Evolutionary conservation across 2,329 filamentous ascomycete species (phyloP).

Genomic region (Coniochaeta ligniaria): DNA sequence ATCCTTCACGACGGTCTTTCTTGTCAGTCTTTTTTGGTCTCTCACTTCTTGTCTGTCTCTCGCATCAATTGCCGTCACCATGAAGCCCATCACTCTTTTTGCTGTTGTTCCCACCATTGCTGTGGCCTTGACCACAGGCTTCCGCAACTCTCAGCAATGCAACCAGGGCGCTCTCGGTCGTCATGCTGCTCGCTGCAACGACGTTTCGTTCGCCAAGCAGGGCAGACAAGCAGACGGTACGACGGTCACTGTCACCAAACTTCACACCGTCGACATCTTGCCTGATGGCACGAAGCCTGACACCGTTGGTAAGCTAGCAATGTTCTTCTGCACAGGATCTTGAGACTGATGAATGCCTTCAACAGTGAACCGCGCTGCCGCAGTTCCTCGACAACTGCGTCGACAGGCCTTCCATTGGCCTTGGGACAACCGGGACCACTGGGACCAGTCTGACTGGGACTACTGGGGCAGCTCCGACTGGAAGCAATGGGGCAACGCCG

Average conservation of each 20-base stretch:
- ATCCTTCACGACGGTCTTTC: not conserved
- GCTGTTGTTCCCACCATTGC: not conserved
- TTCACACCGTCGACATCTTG: not conserved
- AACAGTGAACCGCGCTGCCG: not conserved
- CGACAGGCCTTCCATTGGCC: not conserved
- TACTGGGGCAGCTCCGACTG: not conserved
- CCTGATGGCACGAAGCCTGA: no score
- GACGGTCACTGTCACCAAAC: not conserved
- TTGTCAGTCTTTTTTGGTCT: not conserved
- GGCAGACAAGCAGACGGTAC: not conserved
- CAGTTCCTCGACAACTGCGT: not conserved
- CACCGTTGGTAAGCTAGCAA: not conserved
- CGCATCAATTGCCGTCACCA: not conserved
- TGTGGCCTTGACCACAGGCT: not conserved
- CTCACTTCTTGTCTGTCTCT: not conserved
- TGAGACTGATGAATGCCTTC: not conserved
- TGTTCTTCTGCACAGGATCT: not conserved
- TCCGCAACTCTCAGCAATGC: not conserved
- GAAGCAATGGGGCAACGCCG: not conserved
- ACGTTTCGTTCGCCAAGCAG: not conserved
- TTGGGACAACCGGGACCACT: not conserved
- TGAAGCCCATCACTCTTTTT: not conserved
- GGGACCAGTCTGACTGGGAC: not conserved
- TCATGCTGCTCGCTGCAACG: not conserved
- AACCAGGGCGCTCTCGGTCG: not conserved